Evolutionary conservation across 2,329 filamentous ascomycete genomes (phyloP).

Genomic region (Epichloe hybrida): DNA sequence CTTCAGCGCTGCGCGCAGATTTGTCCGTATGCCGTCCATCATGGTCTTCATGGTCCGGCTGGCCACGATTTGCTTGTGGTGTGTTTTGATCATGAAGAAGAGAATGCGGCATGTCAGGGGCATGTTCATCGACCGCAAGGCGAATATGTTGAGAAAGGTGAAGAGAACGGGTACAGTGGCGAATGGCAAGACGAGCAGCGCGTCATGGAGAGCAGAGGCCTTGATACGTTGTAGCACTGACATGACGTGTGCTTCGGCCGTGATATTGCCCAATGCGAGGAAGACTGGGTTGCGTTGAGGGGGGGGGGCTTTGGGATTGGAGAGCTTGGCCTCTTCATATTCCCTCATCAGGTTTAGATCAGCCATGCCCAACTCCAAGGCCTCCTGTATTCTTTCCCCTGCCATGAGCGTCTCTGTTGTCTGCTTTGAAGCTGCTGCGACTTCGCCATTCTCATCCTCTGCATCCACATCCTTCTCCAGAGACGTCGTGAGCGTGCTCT

Average conservation of each 20-base stretch:
- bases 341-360: slow-evolving; percentile 68
- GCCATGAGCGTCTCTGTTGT: slow-evolving; percentile 91
- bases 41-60: slow-evolving; percentile 69
- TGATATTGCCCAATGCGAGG: slow-evolving; percentile 73
- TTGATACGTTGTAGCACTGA: slow-evolving; percentile 74
- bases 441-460: slow-evolving; percentile 52
- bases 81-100: slow-evolving; percentile 95
- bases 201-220: slow-evolving; percentile 79
- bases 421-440: slow-evolving; percentile 77
- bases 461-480: slow-evolving; percentile 57
- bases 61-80: slow-evolving; percentile 85
- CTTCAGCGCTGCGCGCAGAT: slow-evolving; percentile 55
- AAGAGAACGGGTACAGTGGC: slow-evolving; percentile 76
- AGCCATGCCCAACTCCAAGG: slow-evolving; percentile 73
- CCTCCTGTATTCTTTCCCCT: slow-evolving; percentile 87
- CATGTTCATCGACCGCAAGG: slow-evolving; percentile 64
- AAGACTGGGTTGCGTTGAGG: slow-evolving; percentile 81
- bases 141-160: slow-evolving; percentile 84
- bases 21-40: slow-evolving; percentile 64
- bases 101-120: slow-evolving; percentile 84
- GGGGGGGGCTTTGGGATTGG: slow-evolving; percentile 58
- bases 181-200: slow-evolving; percentile 85
- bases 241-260: slow-evolving; percentile 82
- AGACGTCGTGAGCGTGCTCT: slow-evolving; percentile 75
- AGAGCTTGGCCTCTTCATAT: slow-evolving; percentile 55